These are phyloP conservation scores for Sedum album DNA, from an alignment of 164 flowering plant genomes.

Conservation along the genomic window DNA sequence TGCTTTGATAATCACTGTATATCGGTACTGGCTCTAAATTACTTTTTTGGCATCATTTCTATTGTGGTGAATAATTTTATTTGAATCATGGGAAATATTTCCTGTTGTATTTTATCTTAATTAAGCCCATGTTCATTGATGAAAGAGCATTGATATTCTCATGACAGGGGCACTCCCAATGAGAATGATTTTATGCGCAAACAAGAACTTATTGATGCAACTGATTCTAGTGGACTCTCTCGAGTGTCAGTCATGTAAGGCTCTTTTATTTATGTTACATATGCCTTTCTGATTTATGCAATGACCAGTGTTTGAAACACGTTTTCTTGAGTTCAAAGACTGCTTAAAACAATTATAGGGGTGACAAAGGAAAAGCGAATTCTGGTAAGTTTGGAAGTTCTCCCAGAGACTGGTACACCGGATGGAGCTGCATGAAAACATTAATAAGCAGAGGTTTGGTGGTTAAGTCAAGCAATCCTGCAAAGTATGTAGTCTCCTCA, in stretches of 20 bases:
- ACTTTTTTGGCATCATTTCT: neutral
- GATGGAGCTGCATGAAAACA: conserved; percentile 90
- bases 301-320: neutral
- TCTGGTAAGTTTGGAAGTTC: conserved; percentile 58
- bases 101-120: neutral
- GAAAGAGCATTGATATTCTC: neutral
- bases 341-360: conserved; percentile 29
- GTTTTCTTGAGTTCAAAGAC: conserved; percentile 8
- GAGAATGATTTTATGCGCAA: conserved; percentile 72
- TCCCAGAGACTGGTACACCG: conserved; percentile 79
- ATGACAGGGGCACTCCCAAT: conserved; percentile 41
- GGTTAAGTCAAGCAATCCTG: conserved; percentile 77
- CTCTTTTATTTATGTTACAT: neutral
- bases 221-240: conserved; percentile 94
- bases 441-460: conserved; percentile 67
- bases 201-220: conserved; percentile 86
- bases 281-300: neutral
- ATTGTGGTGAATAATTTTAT: neutral
- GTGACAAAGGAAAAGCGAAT: conserved; percentile 71
- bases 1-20: conserved; percentile 75
- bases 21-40: conserved; percentile 40
- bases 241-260: conserved; percentile 68
- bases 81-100: neutral
- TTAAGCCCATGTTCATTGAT: neutral
- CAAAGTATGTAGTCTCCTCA: conserved; percentile 46